A percentile compares a stretch with the other conserved stretches of the same genome.
Evolutionary conservation across 805 yeast species (phyloP).

Genomic region (Myxozyma monticola): DNA sequence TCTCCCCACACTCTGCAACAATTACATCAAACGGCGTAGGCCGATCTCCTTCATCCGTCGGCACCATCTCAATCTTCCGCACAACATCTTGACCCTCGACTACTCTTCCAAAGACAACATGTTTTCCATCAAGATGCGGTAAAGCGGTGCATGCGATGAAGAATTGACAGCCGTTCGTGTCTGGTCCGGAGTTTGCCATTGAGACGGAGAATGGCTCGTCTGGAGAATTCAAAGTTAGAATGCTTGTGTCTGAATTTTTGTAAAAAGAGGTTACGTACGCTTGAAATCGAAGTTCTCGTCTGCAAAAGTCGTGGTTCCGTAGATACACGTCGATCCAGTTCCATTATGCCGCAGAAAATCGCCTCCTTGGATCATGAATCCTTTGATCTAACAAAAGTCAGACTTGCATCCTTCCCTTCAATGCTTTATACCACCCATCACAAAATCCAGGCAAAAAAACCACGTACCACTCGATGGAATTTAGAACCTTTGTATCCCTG

Average conservation of each 20-base stretch:
- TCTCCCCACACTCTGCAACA: conserved; percentile 43
- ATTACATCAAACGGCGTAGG: conserved; percentile 38
- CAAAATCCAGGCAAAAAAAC: not conserved
- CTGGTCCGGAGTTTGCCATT: conserved; percentile 63
- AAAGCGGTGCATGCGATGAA: conserved; percentile 46
- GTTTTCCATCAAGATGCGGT: conserved; percentile 48
- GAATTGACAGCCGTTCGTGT: conserved; percentile 63
- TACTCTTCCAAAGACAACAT: conserved; percentile 53
- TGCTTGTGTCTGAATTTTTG: too few relatives aligned
- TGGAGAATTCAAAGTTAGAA: too few relatives aligned
- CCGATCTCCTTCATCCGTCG: conserved; percentile 37
- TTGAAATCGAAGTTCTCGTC: conserved; percentile 47
- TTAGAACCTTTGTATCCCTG: conserved; percentile 45
- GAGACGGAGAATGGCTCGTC: conserved; percentile 49
- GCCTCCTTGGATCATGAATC: conserved; percentile 52
- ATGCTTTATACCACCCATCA: not conserved
- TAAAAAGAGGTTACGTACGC: conserved; percentile 34
- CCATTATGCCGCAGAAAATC: conserved; percentile 50
- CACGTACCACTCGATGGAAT: conserved; percentile 28
- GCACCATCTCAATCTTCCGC: conserved; percentile 38
- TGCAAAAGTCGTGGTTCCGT: conserved; percentile 44
- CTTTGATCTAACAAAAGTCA: conserved; percentile 36
- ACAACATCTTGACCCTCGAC: conserved; percentile 46
- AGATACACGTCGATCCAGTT: conserved; percentile 46
- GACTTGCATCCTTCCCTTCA: too few relatives aligned